A percentile compares a stretch with the other conserved stretches of the same genome.
phyloP scores from a whole-genome alignment of 2,329 filamentous ascomycete species.

The Didymella lethalis region DNA sequence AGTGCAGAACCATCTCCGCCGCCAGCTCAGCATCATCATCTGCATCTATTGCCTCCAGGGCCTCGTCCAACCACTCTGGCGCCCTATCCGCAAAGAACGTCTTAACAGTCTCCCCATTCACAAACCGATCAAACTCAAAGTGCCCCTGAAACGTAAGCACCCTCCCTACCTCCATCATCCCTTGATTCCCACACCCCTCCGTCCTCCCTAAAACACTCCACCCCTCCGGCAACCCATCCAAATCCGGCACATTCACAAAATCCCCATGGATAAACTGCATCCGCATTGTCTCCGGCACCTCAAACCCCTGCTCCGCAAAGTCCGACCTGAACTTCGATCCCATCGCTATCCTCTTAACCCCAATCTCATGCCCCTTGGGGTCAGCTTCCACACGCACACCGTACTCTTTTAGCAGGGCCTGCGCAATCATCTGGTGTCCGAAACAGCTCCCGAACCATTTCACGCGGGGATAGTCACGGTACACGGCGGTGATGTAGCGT shows the following conservation, averaged over 20 bases:
- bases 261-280: slow-evolving; percentile 54
- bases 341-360: slow-evolving; percentile 35
- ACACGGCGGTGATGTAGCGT: slow-evolving; percentile 45
- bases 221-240: slow-evolving; percentile 23
- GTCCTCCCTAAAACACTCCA: slow-evolving; percentile 39
- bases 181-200: slow-evolving; percentile 51
- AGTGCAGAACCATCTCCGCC: slow-evolving; percentile 45
- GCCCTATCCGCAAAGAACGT: slow-evolving; percentile 45
- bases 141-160: slow-evolving; percentile 56
- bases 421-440: slow-evolving; percentile 54
- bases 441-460: slow-evolving; percentile 57
- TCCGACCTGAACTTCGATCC: slow-evolving; percentile 21
- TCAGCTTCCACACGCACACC: slow-evolving; percentile 41
- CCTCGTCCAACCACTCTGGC: slow-evolving; percentile 27
- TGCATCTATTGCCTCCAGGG: slow-evolving; percentile 29
- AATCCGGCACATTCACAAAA: slow-evolving; percentile 35
- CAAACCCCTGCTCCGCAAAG: not conserved
- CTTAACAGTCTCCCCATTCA: slow-evolving; percentile 52
- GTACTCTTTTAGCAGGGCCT: slow-evolving; percentile 46
- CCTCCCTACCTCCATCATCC: slow-evolving; percentile 50
- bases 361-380: slow-evolving; percentile 39
- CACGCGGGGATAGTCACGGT: slow-evolving; percentile 39
- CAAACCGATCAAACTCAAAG: slow-evolving; percentile 55
- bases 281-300: slow-evolving; percentile 25
- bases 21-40: slow-evolving; percentile 45